Evolutionary conservation across 2,329 filamentous ascomycete genomes (phyloP).

Genomic region (Furcasterigmium sp.): DNA sequence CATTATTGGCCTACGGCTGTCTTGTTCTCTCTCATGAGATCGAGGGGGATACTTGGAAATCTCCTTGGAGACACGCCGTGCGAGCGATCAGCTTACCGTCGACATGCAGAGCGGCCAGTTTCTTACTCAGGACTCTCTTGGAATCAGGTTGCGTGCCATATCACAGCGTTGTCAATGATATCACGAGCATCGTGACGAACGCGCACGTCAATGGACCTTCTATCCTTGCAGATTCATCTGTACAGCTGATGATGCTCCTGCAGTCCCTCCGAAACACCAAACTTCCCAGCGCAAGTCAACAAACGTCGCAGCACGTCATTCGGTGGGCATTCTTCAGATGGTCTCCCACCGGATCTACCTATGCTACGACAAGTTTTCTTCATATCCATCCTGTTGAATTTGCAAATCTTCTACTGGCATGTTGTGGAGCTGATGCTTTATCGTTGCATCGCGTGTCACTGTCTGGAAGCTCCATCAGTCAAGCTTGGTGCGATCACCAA

Average conservation of each 20-base stretch:
- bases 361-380: slow-evolving; percentile 57
- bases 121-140: slow-evolving; percentile 65
- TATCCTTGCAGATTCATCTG: slow-evolving; percentile 71
- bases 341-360: slow-evolving; percentile 68
- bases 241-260: slow-evolving; percentile 66
- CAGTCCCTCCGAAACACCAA: slow-evolving; percentile 61
- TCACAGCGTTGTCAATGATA: slow-evolving; percentile 60
- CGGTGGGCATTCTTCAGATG: slow-evolving; percentile 80
- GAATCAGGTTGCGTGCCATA: slow-evolving; percentile 61
- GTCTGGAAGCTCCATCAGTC: slow-evolving; percentile 42
- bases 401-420: slow-evolving; percentile 62
- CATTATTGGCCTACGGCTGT: slow-evolving; percentile 73
- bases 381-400: slow-evolving; percentile 63
- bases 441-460: slow-evolving; percentile 21
- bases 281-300: slow-evolving; percentile 62
- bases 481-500: slow-evolving; percentile 39
- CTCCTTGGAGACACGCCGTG: slow-evolving; percentile 69
- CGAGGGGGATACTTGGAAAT: slow-evolving; percentile 52
- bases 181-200: slow-evolving; percentile 67
- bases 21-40: background rate
- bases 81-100: slow-evolving; percentile 65
- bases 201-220: slow-evolving; percentile 80
- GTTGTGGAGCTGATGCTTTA: slow-evolving; percentile 49
- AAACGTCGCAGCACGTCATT: slow-evolving; percentile 66
- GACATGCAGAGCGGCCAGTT: slow-evolving; percentile 72